Base-by-base conservation (phyloP, 176 grass and related monocot species). In the Saccharum officinarum region DNA sequence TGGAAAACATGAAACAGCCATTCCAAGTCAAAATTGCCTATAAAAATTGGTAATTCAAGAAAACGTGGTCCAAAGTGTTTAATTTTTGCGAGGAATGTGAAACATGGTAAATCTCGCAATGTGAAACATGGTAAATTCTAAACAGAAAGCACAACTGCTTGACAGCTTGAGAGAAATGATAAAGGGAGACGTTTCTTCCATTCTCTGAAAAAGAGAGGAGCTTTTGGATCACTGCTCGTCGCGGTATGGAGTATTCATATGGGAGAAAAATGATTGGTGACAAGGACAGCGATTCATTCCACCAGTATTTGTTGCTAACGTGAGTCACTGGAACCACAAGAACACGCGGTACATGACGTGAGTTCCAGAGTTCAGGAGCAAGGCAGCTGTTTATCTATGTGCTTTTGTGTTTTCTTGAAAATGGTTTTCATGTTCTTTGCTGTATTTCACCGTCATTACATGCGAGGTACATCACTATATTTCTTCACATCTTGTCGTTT, bases 291-390 rank as follows among this genome's bases (percentile, higher is more conserved):
- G 25, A 73, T 55, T 38, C 28, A 73, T 55, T 38, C 28, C 15
- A 30, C 68, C 63, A 36, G 80, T 39, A 64, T 31, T 88, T 82
- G 72, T 88, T 83, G 80, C 6, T 83, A 64, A 42, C 81, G 57
- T 73, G 34, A 73, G 55, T 67, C 60, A 45, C 18, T 22, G 9
- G 70, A 60, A 31, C 36, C 15, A 25, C 44, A 11, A 28, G 45
- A 59, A 20, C 59, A 31, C 2, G 26, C 2, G 26, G 20, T 17
- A 26, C 41, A 57, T 42, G 79, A 60, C 45, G 79, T 79, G 41
- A 79, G 75, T 75, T 75, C 40, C 59, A 79, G 67, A 79, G 57
- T 15, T 73, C 10, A 79, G 26, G 64, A 73, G 28, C 18, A 26
- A 13, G n/a, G 28, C 39, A 61, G 30, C 73, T 45, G 20, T 20